A percentile compares a stretch with the other conserved stretches of the same genome.
Evolutionary conservation across 2,329 filamentous ascomycete genomes (phyloP).

Genomic region (Ceratocystis alfenasii): DNA sequence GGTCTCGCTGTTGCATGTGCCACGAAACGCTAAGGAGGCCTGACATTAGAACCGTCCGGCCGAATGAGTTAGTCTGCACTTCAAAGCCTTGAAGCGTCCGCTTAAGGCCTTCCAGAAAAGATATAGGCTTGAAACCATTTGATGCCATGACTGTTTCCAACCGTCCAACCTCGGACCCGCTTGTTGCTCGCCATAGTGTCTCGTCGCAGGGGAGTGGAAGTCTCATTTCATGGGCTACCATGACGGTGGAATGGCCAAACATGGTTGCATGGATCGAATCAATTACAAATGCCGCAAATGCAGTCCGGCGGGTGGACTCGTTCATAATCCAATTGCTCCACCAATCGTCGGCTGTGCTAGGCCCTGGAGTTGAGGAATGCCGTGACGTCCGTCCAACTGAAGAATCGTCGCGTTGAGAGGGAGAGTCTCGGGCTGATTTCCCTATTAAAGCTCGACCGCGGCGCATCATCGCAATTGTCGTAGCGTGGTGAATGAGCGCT

Average conservation of each 20-base stretch:
- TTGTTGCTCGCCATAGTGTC: conserved; percentile 80
- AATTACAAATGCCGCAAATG: conserved; percentile 87
- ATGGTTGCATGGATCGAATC: conserved; percentile 95
- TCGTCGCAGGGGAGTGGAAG: conserved; percentile 88
- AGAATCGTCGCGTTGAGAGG: conserved; percentile 55
- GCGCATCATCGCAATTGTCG: conserved; percentile 88
- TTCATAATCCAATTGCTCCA: conserved; percentile 96
- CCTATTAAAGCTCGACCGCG: conserved; percentile 84
- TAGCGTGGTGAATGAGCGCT: conserved; percentile 92
- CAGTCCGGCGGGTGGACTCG: conserved; percentile 77
- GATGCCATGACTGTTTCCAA: conserved; percentile 70
- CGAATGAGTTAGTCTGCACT: conserved; percentile 86
- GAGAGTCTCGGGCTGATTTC: conserved; percentile 68
- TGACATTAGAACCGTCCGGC: conserved; percentile 85
- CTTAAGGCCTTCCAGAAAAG: conserved; percentile 85
- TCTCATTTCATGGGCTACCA: conserved; percentile 93
- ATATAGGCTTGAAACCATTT: conserved; percentile 70
- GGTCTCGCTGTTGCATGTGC: conserved; percentile 94
- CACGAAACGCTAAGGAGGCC: conserved; percentile 86
- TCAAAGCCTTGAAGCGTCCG: conserved; percentile 73
- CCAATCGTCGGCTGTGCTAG: conserved; percentile 70
- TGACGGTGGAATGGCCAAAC: conserved; percentile 93
- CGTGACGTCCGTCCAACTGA: conserved; percentile 39
- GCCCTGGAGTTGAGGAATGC: conserved; percentile 47
- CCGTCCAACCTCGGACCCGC: conserved; percentile 70